Percentiles rank a stretch among this genome's conserved stretches.
Evolutionary conservation across 306 rosid genomes (phyloP).

Genomic region (Vicia faba): DNA sequence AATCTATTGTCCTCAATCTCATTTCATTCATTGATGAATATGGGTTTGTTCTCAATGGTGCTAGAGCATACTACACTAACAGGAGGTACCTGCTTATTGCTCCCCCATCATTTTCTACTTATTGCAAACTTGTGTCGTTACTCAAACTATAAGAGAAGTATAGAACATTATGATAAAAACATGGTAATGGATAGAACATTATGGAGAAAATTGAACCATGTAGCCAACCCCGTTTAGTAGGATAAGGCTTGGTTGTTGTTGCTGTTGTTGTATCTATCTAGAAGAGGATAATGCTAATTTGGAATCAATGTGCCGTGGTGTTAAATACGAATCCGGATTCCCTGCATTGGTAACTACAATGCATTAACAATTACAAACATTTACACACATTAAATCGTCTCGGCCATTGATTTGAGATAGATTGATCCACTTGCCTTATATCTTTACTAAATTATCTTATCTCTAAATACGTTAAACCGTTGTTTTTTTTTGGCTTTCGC

Average conservation of each 20-base stretch:
- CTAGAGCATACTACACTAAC: conserved; percentile 83
- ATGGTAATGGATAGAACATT: too few species aligned
- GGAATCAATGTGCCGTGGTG: neutral
- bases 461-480: neutral
- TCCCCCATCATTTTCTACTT: neutral
- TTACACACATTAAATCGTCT: neutral
- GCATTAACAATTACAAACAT: neutral
- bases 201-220: too few species aligned
- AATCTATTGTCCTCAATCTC: conserved; percentile 65
- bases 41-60: conserved; percentile 86
- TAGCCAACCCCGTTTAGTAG: too few species aligned
- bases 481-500: too few species aligned
- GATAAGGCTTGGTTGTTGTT: too few species aligned
- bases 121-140: neutral
- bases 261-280: neutral
- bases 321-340: neutral
- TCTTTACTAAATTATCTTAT: neutral
- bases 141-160: neutral
- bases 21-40: conserved; percentile 65
- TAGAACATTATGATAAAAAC: too few species aligned
- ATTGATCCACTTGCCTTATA: neutral
- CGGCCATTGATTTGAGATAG: neutral
- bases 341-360: neutral
- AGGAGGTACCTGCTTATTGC: conserved; percentile 57
- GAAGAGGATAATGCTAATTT: neutral